phyloP scores from a whole-genome alignment of 306 rosid genomes.

The Trifolium repens region DNA sequence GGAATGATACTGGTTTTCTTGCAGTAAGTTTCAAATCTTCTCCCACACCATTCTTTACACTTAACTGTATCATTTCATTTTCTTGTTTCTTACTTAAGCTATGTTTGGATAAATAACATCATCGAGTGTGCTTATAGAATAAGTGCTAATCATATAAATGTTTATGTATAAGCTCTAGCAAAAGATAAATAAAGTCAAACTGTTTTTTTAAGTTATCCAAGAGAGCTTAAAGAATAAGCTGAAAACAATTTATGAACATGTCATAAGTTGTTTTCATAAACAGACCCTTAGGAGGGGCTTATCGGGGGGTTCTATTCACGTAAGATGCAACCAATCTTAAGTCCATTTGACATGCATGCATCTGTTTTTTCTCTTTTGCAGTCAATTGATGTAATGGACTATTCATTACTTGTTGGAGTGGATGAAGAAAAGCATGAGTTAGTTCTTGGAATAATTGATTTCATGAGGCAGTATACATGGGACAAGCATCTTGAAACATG shows the following conservation, averaged over 20 bases:
- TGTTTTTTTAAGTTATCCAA: background rate
- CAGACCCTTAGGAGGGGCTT: background rate
- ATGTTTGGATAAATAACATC: background rate
- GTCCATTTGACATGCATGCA: constrained; percentile 11
- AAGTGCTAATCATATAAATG: background rate
- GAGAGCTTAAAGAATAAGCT: background rate
- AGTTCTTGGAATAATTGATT: constrained; percentile 95
- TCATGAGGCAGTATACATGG: constrained; percentile 99
- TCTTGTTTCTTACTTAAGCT: background rate
- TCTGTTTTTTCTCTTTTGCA: constrained; percentile 48
- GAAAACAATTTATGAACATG: no score
- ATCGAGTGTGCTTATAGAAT: background rate
- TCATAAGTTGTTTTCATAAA: background rate
- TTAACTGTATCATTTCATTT: background rate
- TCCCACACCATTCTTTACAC: constrained; percentile 10
- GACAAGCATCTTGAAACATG: constrained; percentile 99
- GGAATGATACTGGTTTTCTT: constrained; percentile 96
- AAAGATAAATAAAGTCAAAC: no score
- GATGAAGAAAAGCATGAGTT: constrained; percentile 92
- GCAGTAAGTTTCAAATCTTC: constrained; percentile 68
- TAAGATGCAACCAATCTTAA: constrained; percentile 12
- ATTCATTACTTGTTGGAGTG: constrained; percentile 90
- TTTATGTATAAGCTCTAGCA: background rate
- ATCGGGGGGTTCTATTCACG: background rate
- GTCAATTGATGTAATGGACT: constrained; percentile 96